Evolutionary conservation across 495 filamentous ascomycete species (phyloP), one percentile per base, ranked within the genome.

Genomic region (Massariosphaeria phaeospora): DNA sequence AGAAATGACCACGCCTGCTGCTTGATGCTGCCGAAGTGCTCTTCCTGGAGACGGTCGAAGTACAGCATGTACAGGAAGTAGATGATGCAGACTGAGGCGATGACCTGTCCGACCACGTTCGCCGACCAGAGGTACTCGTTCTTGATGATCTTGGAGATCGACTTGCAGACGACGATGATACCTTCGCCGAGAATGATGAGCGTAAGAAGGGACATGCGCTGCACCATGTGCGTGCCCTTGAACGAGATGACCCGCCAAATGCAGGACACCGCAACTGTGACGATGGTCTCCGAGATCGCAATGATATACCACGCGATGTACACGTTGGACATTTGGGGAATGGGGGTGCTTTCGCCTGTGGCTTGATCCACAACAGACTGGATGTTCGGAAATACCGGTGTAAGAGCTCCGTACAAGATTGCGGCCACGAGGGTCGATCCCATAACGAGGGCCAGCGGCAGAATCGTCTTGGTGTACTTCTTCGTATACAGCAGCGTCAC

Each of bases 11-110:
- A 87, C 18, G 79, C 65, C 55, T 83, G 79, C 53, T 83, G 80
- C 21, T 69, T 73, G 52, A 82, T 69, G 27, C 74, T 79, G 26
- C 79, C 78, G 17, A 76, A 75, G 45, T 77, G 70, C 20, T 75
- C 60, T 4, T 70, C 62, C 10, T 71, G 74, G 49, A 75, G 67
- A 52, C 73, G 74, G 65, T 88, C 84, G 52, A 84, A 86, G 68
- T 89, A 88, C 47, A 83, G 74, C 70, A 85, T 82, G 73, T 79
- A 88, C 26, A 84, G 65, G 51, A 88, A 73, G 67, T 86, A 86
- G 69, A 73, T 66, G 47, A 73, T 64, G 25, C 67, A 56, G 15
- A 69, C 45, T n/a, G 61, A 48, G 38, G 57, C 41, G 57, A 69
- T 59, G 31, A 70, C 64, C 31, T 69, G 60, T 51, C 77, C 62